Base-by-base conservation (phyloP, 352 stramenopile species). In the Plasmopara viticola region DNA sequence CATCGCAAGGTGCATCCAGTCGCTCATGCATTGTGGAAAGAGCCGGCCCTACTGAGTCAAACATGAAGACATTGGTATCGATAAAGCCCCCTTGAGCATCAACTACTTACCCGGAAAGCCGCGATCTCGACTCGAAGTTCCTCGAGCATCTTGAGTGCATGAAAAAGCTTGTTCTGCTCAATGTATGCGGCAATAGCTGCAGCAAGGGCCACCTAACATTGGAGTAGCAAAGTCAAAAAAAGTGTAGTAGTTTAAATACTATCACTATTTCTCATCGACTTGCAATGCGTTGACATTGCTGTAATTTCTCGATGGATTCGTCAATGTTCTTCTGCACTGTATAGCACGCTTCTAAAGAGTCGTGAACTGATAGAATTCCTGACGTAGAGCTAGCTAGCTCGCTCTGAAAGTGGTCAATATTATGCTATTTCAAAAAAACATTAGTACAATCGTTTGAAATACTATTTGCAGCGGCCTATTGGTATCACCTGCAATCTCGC, bases 221-320 rank as follows among this genome's bases (percentile, higher is more conserved):
- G 20, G 37, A 50, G 2, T 25, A 33, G 30, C 6, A 44, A 41
- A 25, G 9, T 14, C 25, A 34, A n/a, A 14, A 33, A 17, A 12
- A 12, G 4, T 35, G 6, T 35, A 35, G 10, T 12, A 25, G 20
- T 25, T 3, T 3, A 25, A 25, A 25, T 25, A 25, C 20, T 25
- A 25, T 2, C 15, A 49, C 29, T 40, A 49, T 18, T 18, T 29
- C 4, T 37, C 12, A 39, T 42, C 28, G 15, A 39, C 48, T 37
- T 55, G 88, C 77, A 47, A 90, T 90, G 43, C 77, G 72, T 57
- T 90, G 80, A 17, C 75, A 90, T 58, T 90, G 80, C 62, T 86
- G 73, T 18, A 90, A 70, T 46, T 87, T 87, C 52, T 86, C 73
- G 28, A 90, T 87, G 14, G 77, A 88, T 29, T 80, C 74, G 48